Percentiles rank a stretch among this genome's conserved stretches.
These are phyloP conservation scores for Kodamaea leandrae DNA, from an alignment of 805 yeast genomes.

Conservation along the genomic window DNA sequence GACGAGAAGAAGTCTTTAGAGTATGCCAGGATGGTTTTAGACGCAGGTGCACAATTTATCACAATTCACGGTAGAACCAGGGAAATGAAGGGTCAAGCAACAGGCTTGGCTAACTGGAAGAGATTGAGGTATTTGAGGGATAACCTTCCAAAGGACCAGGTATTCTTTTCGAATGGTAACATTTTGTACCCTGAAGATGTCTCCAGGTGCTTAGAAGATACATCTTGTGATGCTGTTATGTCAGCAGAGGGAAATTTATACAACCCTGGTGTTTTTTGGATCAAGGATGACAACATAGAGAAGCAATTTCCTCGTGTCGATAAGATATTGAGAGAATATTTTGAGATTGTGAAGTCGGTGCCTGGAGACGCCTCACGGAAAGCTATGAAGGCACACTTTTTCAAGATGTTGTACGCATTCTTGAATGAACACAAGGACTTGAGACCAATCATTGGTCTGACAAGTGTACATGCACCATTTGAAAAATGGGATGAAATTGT, in stretches of 20 bases:
- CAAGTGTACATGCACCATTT: constrained; percentile 37
- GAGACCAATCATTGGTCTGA: constrained; percentile 64
- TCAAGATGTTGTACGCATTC: constrained; percentile 81
- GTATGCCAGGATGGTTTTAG: constrained; percentile 84
- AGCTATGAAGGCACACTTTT: constrained; percentile 90
- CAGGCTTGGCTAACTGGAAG: constrained; percentile 95
- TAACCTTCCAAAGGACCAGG: constrained; percentile 73
- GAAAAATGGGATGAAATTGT: constrained; percentile 54
- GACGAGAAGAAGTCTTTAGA: constrained; percentile 78
- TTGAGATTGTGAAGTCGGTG: constrained; percentile 66
- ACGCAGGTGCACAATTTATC: constrained; percentile 93
- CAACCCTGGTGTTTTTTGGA: constrained; percentile 89
- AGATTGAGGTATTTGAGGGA: constrained; percentile 72
- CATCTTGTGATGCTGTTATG: constrained; percentile 89
- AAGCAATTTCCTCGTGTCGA: constrained; percentile 85
- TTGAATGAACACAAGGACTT: constrained; percentile 74
- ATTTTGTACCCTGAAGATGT: constrained; percentile 87
- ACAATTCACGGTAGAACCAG: constrained; percentile 95
- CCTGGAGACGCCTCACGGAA: constrained; percentile 71
- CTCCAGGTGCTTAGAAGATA: constrained; percentile 58
- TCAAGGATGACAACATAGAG: constrained; percentile 48
- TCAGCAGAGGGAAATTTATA: constrained; percentile 93
- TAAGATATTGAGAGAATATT: constrained; percentile 76
- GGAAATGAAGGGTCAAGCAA: constrained; percentile 95
- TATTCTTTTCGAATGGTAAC: constrained; percentile 92